Base-by-base conservation (phyloP, 305 asterid genomes). In the Fraxinus nigra region DNA sequence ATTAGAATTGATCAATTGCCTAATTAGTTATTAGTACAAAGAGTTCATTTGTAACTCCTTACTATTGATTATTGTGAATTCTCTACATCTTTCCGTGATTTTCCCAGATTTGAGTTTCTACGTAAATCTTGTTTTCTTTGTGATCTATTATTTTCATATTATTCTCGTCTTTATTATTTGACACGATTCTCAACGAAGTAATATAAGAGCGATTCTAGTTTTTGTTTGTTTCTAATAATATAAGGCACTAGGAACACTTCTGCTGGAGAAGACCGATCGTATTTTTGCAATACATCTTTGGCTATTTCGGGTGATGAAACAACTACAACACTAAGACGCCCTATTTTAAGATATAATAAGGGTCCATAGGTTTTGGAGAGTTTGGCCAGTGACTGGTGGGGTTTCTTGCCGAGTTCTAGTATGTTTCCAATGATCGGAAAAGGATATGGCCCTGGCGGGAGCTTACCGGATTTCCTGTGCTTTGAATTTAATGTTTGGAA, bases 351-450 rank as follows among this genome's bases (percentile, higher is more conserved):
- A n/a, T 32, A 81, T 75, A 77, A 69, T 13, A 82, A 13, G 35
- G 85, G 81, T 30, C 85, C 85, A 70, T 82, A 76, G n/a, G 54
- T 82, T 76, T 82, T 76, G 26, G 84, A 78, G 9, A 82, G 78
- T 40, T 40, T 82, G 10, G 81, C 81, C 1, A 82, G n/a, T 4
- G 81, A 65, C 22, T 46, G 70, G 16, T 77, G 78, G 32, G 70
- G 70, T 7, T 61, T 61, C 14, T 61, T 20, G 14, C 14, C 70
- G 5, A 61, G 70, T 61, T 61, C n/a, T 22, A 63, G n/a, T 3
- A 63, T 24, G 34, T 63, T 63, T 63, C 72, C 72, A 4, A 63
- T 24, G 72, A 63, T 22, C 34, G 72, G 72, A 24, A 63, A 22
- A 63, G 72, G n/a, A 63, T 7, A 22, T 5, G 72, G 72, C 16